Conservation (phyloP, 805 yeast genomes). For the Schwanniomyces vanrijiae region DNA sequence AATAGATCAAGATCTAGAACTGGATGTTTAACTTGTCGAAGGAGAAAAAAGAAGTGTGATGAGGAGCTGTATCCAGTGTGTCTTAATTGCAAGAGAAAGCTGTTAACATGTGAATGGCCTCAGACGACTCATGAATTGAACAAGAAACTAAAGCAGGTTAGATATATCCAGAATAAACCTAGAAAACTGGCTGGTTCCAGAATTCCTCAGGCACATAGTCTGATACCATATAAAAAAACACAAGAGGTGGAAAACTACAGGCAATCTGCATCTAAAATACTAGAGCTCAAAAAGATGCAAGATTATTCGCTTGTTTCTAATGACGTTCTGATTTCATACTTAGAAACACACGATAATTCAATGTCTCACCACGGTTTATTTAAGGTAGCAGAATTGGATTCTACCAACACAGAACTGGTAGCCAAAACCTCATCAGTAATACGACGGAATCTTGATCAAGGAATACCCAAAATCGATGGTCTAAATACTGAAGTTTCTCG, state of each 20-base stretch:
- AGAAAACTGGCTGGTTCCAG: background rate
- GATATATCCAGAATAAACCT: constrained; percentile 17
- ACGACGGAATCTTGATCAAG: background rate
- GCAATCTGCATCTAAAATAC: background rate
- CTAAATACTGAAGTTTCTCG: background rate
- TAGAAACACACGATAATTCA: background rate
- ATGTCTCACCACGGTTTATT: background rate
- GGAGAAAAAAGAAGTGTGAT: constrained; percentile 66
- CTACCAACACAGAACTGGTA: background rate
- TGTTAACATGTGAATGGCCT: constrained; percentile 29
- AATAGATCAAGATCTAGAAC: constrained; percentile 41
- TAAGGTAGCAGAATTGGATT: background rate
- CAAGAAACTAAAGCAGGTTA: constrained; percentile 20
- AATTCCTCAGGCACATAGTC: background rate
- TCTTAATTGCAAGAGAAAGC: constrained; percentile 21
- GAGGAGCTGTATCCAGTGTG: constrained; percentile 38
- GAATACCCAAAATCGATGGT: background rate
- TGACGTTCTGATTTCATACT: background rate
- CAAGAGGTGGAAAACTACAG: background rate
- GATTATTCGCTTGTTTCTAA: background rate
- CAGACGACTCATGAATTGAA: constrained; percentile 18
- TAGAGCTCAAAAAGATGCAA: background rate
- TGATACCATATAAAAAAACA: background rate
- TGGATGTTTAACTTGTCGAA: constrained; percentile 62
- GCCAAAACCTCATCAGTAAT: background rate